Base-by-base conservation (phyloP, 345 rosid species). In the Stellera chamaejasme region DNA sequence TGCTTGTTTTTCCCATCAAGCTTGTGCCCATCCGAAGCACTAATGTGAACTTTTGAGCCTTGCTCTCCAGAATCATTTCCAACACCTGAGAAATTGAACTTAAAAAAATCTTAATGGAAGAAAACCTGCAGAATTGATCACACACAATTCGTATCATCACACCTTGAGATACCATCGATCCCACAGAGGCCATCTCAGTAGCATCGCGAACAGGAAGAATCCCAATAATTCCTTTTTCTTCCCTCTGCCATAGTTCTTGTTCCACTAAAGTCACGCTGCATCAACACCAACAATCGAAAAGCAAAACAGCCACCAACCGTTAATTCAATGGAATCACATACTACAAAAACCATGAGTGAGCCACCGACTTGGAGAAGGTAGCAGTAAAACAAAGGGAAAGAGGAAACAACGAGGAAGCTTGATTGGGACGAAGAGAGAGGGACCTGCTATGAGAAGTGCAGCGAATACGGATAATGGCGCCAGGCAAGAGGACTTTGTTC, bases 191-290 rank as follows among this genome's bases (percentile, higher is more conserved):
- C 10, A 75, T 66, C 48, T 82, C 94, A 0, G 87, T 80, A 11
- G 96, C 77, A 76, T 93, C 97, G 6, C 90, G 80, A 59, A 93
- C 99, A 13, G 99, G 99, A 43, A 93, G 62, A 75, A 93, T 84
- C 48, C 99, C 99, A 19, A 93, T 89, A 66, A 93, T 63, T 12
- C 99, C 99, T 57, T 87, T 93, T 75, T 89, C 97, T 61, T 89
- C 99, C 50, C 91, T 82, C 82, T 93, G 99, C 99, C 99, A 93
- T 43, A 93, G 77, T 66, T 93, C 99, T 73, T 89, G 99, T 81
- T 89, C 99, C 79, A 93, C 99, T 73, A 93, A 73, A 72, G 89
- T 82, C 65, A 88, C 98, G 63, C 98, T 92, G 48, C 58, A 74
- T 43, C 19, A 3, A 28, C 13, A 53, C 52, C 51, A 58, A 9